Base-by-base conservation (phyloP, 108 stramenopile species). In the Pseudonitzschia pungens region DNA sequence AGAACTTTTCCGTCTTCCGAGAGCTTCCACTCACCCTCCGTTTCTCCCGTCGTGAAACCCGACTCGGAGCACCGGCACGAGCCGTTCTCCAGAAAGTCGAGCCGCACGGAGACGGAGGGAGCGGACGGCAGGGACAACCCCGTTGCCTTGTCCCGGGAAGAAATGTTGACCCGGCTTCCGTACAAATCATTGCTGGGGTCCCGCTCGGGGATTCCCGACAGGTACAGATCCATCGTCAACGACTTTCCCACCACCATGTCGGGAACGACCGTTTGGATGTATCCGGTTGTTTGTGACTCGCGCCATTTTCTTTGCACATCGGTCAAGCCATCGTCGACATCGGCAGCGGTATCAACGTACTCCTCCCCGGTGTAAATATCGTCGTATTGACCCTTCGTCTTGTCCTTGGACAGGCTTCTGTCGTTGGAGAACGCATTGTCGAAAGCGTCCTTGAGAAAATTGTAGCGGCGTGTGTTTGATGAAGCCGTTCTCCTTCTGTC, bases 151-250 rank as follows among this genome's bases (percentile, higher is more conserved):
- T 90, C 88, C 28, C 93, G 83, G 20, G 74, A 52, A 0, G 89
- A 86, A 56, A 92, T 91, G 62, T 89, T 91, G 26, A 86, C 83
- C 48, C 77, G 78, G 53, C 74, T 73, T 14, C 83, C 93, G 66
- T 86, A 94, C 71, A 94, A 64, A 71, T 91, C 87, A 33, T 87
- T 90, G 36, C 76, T 78, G 6, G 93, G 93, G 70, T 94, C 93
- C 18, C 77, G 52, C 31, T 88, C 76, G 5, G 93, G 89, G 16
- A 90, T 85, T 43, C 93, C 93, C 7, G 86, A 79, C 4, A 94
- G 70, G 51, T 78, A 92, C 7, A 94, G 68, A 18, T 85, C 76
- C 45, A 92, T 43, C 29, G 59, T 65, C 65, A 75, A 87, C 21
- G 65, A 66, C 1, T 73, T 81, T 33, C 77, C 77, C 0, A 40